Base-by-base conservation (phyloP, 768 basidiomycete species). In the Xerocomus brunneocitrinus region DNA sequence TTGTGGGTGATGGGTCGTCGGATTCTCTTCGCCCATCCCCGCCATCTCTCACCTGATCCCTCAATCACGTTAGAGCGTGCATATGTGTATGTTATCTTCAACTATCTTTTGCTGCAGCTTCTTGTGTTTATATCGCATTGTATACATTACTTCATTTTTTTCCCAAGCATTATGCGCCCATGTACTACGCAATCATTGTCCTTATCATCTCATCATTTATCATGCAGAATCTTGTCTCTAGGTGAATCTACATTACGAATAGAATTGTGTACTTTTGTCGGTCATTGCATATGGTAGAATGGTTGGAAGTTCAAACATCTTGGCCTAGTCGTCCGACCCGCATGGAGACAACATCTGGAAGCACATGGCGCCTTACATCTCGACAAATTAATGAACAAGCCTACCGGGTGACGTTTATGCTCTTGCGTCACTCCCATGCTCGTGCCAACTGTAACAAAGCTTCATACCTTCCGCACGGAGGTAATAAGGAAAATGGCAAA, bases 1-100 rank as follows among this genome's bases (percentile, higher is more conserved):
- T 32, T 58, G 61, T 13, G 52, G 50, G 8, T 67, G 47, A 67
- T 28, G 30, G 7, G 1, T 6, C 3, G 22, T 5, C 34, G 14
- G 31, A 19, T 42, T 43, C 19, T 16, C 13, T 19, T 32, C 12
- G 47, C 16, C 27, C 36, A 28, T 38, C 25, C 8, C n/a, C 41
- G 40, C 44, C 16, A 16, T 28, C 24, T 16, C 31, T 13, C 28
- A 19, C n/a, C 16, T 43, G 35, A 3, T 13, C 39, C 22, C 22
- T 19, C 19, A 36, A 43, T n/a, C 30, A 42, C 48, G 27, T 30
- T 41, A 24, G 41, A 50, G 46, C 34, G 25, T 53, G 43, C 16
- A 39, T 47, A 52, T 36, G 50, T 41, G 40, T 50, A 46, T 42
- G 24, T 49, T 52, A 52, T 42, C 30, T 31, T 24, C 30, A 8